These are phyloP conservation scores for Phytophthora syringae DNA, from an alignment of 352 stramenopile genomes.

Conservation along the genomic window DNA sequence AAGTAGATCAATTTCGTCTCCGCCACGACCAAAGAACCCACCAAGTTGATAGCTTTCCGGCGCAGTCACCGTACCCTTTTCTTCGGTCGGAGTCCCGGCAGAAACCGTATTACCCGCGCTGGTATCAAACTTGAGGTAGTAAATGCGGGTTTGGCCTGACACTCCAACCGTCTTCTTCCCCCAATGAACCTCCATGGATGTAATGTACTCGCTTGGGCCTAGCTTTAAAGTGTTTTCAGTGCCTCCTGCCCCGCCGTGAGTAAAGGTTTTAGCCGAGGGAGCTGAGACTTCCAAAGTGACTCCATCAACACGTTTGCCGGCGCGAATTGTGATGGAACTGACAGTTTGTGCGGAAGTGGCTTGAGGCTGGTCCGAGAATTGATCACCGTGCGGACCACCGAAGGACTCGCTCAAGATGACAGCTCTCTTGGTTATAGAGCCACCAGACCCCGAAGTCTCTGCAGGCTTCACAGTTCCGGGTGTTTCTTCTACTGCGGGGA, in stretches of 20 bases:
- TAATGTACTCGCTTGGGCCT: constrained; percentile 9
- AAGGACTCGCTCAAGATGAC: constrained; percentile 15
- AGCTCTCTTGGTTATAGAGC: constrained; percentile 4
- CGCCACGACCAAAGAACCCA: constrained; percentile 23
- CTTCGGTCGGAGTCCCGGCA: constrained; percentile 16
- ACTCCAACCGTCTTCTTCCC: constrained; percentile 10
- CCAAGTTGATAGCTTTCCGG: constrained; percentile 25
- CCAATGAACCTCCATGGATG: constrained; percentile 25
- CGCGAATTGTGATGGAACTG: constrained; percentile 12
- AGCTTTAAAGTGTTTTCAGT: constrained; percentile 18
- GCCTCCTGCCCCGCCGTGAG: constrained; percentile 17
- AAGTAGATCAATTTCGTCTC: constrained; percentile 22
- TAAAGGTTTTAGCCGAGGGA: constrained; percentile 10
- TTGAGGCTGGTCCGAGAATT: constrained; percentile 17
- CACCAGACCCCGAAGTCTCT: not conserved
- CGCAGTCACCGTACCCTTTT: constrained; percentile 19
- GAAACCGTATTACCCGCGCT: constrained; percentile 21
- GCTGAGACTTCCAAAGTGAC: constrained; percentile 10
- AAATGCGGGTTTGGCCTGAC: constrained; percentile 13
- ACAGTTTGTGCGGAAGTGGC: constrained; percentile 16
- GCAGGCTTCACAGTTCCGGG: constrained; percentile 12
- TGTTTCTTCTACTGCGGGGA: not conserved
- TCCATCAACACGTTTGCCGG: constrained; percentile 13
- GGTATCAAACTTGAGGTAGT: constrained; percentile 22
- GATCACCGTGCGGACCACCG: constrained; percentile 15